Conservation (phyloP, 768 basidiomycete genomes). For the Tulasnella sp. region DNA sequence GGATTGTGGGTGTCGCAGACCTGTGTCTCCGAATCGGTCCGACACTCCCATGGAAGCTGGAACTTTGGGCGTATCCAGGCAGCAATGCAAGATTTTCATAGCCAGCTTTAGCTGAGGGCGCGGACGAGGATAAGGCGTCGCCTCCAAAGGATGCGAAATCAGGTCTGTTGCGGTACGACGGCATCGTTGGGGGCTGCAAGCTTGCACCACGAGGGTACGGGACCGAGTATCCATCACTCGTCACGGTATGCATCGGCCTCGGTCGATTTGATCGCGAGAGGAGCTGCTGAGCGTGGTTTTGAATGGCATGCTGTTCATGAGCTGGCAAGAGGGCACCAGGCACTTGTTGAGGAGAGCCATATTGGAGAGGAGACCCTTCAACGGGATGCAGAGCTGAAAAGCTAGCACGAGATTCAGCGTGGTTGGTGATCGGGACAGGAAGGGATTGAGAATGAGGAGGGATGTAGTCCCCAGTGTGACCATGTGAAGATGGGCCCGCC, state of each 20-base stretch:
- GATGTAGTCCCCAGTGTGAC: background rate
- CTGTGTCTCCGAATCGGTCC: constrained; percentile 16
- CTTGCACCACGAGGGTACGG: background rate
- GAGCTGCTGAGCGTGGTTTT: background rate
- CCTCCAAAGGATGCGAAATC: background rate
- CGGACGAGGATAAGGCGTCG: background rate
- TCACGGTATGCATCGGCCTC: background rate
- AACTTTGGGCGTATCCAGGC: background rate
- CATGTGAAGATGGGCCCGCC: background rate
- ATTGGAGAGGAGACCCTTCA: background rate
- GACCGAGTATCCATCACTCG: background rate
- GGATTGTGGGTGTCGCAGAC: constrained; percentile 14
- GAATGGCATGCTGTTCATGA: background rate
- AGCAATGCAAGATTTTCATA: background rate
- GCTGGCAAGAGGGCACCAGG: background rate
- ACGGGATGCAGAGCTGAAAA: background rate
- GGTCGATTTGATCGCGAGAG: constrained; percentile 1
- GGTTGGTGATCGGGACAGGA: background rate
- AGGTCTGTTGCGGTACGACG: background rate
- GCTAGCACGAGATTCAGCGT: background rate
- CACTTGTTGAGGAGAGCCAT: background rate
- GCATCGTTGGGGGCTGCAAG: constrained; percentile 1
- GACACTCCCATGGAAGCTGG: background rate
- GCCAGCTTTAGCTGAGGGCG: background rate
- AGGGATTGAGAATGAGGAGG: background rate